phyloP scores from a whole-genome alignment of 257 asterid genomes.

The Nicotiana tabacum region DNA sequence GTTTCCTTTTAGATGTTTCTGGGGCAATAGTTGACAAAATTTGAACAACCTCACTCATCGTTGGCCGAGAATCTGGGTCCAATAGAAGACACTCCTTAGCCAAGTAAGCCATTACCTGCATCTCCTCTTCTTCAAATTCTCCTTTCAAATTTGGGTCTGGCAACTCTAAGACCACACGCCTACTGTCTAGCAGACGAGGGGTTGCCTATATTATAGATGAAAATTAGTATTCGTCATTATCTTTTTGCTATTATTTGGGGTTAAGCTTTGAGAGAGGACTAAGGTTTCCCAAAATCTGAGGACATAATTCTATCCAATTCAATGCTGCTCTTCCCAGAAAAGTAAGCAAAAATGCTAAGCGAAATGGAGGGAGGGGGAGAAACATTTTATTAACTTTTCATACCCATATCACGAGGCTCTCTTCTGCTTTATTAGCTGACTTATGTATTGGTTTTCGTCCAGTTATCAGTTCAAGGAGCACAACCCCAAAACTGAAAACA shows the following conservation, averaged over 20 bases:
- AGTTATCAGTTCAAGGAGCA: conserved; percentile 86
- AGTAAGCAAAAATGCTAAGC: neutral
- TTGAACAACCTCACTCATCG: conserved; percentile 91
- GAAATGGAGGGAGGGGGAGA: neutral
- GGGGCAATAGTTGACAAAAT: conserved; percentile 81
- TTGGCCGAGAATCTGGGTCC: conserved; percentile 96
- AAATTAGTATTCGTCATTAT: conserved; percentile 9
- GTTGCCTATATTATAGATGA: conserved; percentile 50
- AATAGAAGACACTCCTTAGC: conserved; percentile 86
- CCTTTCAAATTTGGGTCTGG: conserved; percentile 78
- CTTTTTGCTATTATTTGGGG: neutral
- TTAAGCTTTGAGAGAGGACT: neutral
- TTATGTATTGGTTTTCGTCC: conserved; percentile 78
- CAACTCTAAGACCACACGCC: conserved; percentile 68
- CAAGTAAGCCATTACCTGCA: conserved; percentile 92
- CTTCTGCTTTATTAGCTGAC: conserved; percentile 47
- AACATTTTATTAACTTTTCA: neutral
- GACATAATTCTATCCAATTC: neutral
- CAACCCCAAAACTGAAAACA: conserved; percentile 98
- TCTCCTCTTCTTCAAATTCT: conserved; percentile 65
- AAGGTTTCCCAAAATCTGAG: neutral
- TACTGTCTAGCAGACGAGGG: conserved; percentile 70
- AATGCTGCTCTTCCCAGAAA: neutral
- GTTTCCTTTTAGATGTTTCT: conserved; percentile 61
- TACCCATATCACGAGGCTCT: conserved; percentile 98